Base-by-base conservation (phyloP, 192 early-diverging fungal genomes). In the Coemansia reversa region DNA sequence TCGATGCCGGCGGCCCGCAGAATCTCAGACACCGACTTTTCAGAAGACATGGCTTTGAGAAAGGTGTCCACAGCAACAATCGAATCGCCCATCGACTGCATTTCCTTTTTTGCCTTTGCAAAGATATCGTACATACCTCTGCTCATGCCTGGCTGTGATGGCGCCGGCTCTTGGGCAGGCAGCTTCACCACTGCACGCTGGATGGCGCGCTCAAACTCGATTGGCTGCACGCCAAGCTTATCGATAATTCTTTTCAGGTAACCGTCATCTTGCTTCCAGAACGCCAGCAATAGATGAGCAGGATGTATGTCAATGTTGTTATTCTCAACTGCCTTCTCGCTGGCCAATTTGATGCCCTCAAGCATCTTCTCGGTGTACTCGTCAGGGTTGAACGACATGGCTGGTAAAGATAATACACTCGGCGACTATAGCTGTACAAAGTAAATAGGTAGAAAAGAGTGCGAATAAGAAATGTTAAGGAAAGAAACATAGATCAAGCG, bases 31-130 rank as follows among this genome's bases (percentile, higher is more conserved):
- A 84, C 79, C 0, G 90, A 85, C n/a, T 71, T 66, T 35, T 90
- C 85, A 24, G 94, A 92, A 6, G 85, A 65, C 55, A 95, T 76
- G 0, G 95, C 97, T 3, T 89, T 80, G n/a, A 97, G 85, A 23
- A 99, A 49, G 57, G 96, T 94, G 72, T 98, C 94, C 18, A 97
- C 80, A 6, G 91, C 88, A 42, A 99, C 81, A 68, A 89, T 91
- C 5, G 90, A 86, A 66, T 99, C 96, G 63, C 93, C 92, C 79
- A 95, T 94, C 27, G 83, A 80, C 65, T 94, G 92, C 73, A 90
- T 86, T 50, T 92, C 77, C 48, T 90, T 88, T 66, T 94, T 88
- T 20, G 96, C 93, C 59, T 84, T 78, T 4, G 86, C 69, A 0
- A 97, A 75, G 22, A 92, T 49, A 45, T 88, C 89, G 35, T 68